Evolutionary conservation across 2,329 filamentous ascomycete species (phyloP), one percentile per base, ranked within the genome.

Genomic region (Ophiostoma australiae): DNA sequence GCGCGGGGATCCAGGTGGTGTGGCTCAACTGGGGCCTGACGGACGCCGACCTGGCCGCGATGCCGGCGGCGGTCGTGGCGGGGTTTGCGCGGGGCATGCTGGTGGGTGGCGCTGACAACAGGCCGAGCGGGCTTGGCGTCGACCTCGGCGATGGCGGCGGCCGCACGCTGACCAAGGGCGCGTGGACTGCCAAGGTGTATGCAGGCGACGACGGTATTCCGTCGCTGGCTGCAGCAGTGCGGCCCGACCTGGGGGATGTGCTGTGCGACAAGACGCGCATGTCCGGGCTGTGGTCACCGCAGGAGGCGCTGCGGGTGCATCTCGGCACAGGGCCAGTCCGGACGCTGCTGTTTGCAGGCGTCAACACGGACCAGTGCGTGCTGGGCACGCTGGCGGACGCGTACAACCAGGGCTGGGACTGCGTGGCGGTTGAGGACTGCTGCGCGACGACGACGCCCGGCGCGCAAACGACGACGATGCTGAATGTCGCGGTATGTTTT

Each of bases 361-460:
- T 88, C 15, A 89, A 89, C 75, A 87, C 86, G 2, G 86, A 89
- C 77, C 86, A 88, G 76, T 88, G 86, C 75, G 86, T 89, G 8
- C 80, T 84, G 31, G 84, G 85, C 0, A 87, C 85, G 17, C 77
- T 88, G 72, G 79, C 81, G 68, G 85, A 89, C 78, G 84, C 83
- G 2, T 86, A 84, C 74, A 84, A 81, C 74, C 82, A 81, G 72
- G 86, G 86, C 0, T 87, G 82, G 78, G 84, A 87, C 75, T 85
- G 84, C 74, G 77, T 89, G 31, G 75, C 88, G 75, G 74, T 88
- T 17, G 81, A 81, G n/a, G 86, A 88, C 75, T 84, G 83, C 41
- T 84, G 82, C 67, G 86, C 80, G 7, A 88, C 85, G 5, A 83
- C 79, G 4, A 85, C 83, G 69, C 75, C 74, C 11, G 75, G 77